Conservation (phyloP, 768 basidiomycete species). For the Tephrocybe sp. region DNA sequence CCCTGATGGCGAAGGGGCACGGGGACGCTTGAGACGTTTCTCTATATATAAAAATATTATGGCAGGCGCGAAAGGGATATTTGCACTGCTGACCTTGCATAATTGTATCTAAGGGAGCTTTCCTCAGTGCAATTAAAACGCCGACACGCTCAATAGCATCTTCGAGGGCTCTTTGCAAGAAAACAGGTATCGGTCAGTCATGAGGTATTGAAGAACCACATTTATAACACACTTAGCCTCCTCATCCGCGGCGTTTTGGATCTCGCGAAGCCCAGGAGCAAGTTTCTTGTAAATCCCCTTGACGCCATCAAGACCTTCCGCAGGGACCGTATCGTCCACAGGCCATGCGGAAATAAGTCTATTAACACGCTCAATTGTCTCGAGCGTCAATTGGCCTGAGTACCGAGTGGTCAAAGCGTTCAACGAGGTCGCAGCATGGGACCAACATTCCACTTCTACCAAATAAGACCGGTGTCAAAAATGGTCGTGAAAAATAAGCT, state of each 20-base stretch:
- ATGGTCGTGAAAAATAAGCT: constrained; percentile 13
- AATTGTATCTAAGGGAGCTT: constrained; percentile 55
- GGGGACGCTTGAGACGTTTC: constrained; percentile 75
- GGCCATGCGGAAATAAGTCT: constrained; percentile 71
- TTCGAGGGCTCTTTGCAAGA: constrained; percentile 57
- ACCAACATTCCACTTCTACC: constrained; percentile 76
- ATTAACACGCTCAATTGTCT: constrained; percentile 72
- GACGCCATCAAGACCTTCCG: constrained; percentile 65
- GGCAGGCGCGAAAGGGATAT: background rate
- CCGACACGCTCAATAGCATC: constrained; percentile 66
- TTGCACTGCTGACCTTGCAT: constrained; percentile 48
- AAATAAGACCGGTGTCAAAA: constrained; percentile 7
- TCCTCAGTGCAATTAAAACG: constrained; percentile 70
- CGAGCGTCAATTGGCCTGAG: constrained; percentile 44
- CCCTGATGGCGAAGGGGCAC: constrained; percentile 65
- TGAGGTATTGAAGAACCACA: background rate
- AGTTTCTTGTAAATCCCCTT: constrained; percentile 65
- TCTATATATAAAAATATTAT: constrained; percentile 33
- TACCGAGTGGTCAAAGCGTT: constrained; percentile 53
- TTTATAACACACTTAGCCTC: constrained; percentile 58
- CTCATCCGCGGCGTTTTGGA: constrained; percentile 53
- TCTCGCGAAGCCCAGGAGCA: constrained; percentile 56
- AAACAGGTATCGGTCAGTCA: constrained; percentile 1
- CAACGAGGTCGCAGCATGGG: constrained; percentile 61
- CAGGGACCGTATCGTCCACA: constrained; percentile 61